Evolutionary conservation across 1,139 yeast genomes (phyloP), one percentile per base, ranked within the genome.

Genomic region (Geotrichum phurueaensis): DNA sequence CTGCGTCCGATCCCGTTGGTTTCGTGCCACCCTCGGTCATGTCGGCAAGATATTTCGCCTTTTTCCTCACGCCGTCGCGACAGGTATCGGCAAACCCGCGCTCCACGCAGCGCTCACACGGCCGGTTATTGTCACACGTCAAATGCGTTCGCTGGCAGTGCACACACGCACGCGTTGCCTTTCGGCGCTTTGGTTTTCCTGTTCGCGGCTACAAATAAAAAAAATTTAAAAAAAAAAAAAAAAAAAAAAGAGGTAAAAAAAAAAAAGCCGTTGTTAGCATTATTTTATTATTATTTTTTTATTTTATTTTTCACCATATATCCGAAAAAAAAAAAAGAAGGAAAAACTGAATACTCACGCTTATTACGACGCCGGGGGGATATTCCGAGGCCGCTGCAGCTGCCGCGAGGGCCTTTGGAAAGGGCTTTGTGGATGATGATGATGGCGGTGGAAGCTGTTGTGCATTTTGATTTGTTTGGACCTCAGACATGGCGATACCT

Each of bases 121-220:
- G 99, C 57, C 99, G 74, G 59, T 68, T 69, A 27, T 84, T 80
- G 67, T 89, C 96, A 71, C 97, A 91, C 0, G 97, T 87, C 79
- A 90, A 83, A 72, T 91, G 97, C 1, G 95, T 87, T 67, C 84
- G 81, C 64, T 90, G 90, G 70, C 97, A 91, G 73, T 89, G 94
- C 53, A 83, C 82, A 69, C 97, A 91, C 15, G 97, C 97, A 62
- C 95, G 78, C 9, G 85, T 79, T 0, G 92, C 90, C 71, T 89
- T 89, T 62, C 77, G 74, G 45, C 84, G 74, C 53, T 72, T 72
- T 12, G 76, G 74, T 51, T 70, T 70, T 2, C 75, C 76, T 0
- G 76, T 73, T 49, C 75, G 65, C 3, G 74, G 73, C 57, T 55
- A 25, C 7, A 45, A 18, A 10, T 4, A 22, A 53, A 12, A 13